Base-by-base conservation (phyloP, 306 rosid species). In the Lathyrus oleraceus region DNA sequence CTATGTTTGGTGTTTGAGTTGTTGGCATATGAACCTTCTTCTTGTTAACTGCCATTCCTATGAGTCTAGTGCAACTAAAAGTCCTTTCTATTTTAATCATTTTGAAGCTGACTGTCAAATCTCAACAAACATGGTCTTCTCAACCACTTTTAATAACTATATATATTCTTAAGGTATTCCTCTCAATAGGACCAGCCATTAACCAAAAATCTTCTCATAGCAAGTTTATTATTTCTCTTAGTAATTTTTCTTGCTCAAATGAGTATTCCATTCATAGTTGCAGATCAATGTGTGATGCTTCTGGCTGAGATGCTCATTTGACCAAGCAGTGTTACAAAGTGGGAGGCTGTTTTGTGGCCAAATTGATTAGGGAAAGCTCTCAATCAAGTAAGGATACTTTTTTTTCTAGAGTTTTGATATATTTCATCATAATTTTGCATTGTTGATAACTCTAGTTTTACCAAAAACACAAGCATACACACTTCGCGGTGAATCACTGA, bases 181-280 rank as follows among this genome's bases (percentile, higher is more conserved):
- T 48, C 28, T 48, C 35, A 47, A 25, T 28, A 19, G 12, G 57
- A 51, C 14, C 57, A 51, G 9, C 23, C 6, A 3, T 49, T 49
- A 11, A 49, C 21, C 27, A 17, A 49, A 49, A 2, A 19, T 52
- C 16, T 17, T 10, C 71, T 48, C 39, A 38, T 38, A 52, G 17
- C 10, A 45, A 30, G 69, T 19, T 8, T 52, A 14, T 8, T 52
- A 14, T 8, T 47, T 71, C 81, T 51, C 79, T 72, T 66, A 73
- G 58, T 87, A 88, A 85, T 75, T 64, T 85, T 87, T 91, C 97
- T 91, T 91, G 97, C 97, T 91, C 97, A 88, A 91, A 91, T 91
- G 95, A 91, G 97, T 88, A 91, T 91, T 91, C 97, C 97, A 90
- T 52, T 78, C 60, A 49, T 52, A 71, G 27, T 32, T 62, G 42